A percentile compares a stretch with the other conserved stretches of the same genome.
These are phyloP conservation scores for Leucaena leucocephala DNA, from an alignment of 306 rosid genomes.

Conservation along the genomic window DNA sequence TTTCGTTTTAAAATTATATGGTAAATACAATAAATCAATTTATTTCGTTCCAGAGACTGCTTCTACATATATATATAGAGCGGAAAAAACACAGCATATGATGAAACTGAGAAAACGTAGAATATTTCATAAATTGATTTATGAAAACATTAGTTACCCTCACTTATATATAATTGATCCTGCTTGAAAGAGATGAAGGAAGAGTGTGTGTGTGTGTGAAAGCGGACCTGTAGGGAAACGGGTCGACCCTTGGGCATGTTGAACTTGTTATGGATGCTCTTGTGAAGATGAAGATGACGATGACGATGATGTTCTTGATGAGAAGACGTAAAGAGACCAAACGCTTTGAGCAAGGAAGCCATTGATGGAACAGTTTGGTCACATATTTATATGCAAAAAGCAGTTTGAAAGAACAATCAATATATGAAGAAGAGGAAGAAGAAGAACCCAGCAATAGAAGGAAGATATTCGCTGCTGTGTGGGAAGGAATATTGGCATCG, in stretches of 20 bases:
- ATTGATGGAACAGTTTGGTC: constrained; percentile 40
- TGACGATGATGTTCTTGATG: constrained; percentile 26
- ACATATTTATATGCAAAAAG: neutral
- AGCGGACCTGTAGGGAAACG: constrained; percentile 79
- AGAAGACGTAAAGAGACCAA: constrained; percentile 51
- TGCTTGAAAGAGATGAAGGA: neutral
- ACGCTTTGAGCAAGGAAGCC: constrained; percentile 62
- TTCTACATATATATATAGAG: too few relatives aligned
- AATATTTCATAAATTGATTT: neutral
- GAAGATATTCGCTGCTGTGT: constrained; percentile 59
- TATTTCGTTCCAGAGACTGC: too few relatives aligned
- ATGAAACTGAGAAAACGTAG: neutral
- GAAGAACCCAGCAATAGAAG: constrained; percentile 49
- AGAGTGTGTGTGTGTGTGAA: neutral
- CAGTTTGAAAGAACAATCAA: constrained; percentile 19
- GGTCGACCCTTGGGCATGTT: constrained; percentile 84
- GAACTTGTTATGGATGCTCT: constrained; percentile 41
- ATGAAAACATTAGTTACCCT: neutral
- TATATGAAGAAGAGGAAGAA: neutral
- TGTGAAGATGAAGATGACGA: neutral
- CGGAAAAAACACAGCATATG: too few relatives aligned
- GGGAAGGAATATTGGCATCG: constrained; percentile 40
- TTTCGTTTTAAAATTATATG: too few relatives aligned
- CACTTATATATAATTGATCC: neutral
- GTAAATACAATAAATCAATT: too few relatives aligned